A percentile compares a stretch with the other conserved stretches of the same genome.
Conservation (phyloP, 495 filamentous ascomycete genomes). For the Jackrogersella minutella region DNA sequence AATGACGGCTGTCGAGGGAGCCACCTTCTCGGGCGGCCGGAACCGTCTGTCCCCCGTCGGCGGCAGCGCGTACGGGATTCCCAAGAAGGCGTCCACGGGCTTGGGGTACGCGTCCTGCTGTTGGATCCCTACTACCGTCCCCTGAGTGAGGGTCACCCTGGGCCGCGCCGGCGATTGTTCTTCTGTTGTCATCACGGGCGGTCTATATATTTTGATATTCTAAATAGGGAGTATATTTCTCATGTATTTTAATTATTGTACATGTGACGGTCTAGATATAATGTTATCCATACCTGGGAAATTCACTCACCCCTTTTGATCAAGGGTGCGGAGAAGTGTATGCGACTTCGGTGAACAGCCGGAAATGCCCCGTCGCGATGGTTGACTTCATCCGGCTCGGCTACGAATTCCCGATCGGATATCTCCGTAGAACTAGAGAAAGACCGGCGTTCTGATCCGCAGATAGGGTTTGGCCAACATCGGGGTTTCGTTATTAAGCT, state of each 20-base stretch:
- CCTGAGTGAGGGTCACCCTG: neutral
- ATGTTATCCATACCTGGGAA: neutral
- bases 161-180: neutral
- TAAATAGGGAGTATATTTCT: too few species aligned
- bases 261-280: neutral
- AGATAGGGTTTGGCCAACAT: neutral
- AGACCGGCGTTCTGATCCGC: neutral
- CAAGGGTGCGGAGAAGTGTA: neutral
- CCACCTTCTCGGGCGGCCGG: neutral
- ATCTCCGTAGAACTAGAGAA: neutral
- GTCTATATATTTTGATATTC: neutral
- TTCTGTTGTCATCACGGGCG: neutral
- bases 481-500: too few species aligned
- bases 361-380: neutral
- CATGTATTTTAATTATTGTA: neutral
- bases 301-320: too few species aligned
- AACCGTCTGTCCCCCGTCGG: neutral
- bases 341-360: neutral
- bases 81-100: neutral
- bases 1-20: neutral
- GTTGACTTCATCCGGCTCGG: too few species aligned
- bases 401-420: neutral
- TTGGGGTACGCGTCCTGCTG: neutral
- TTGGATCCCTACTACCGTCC: neutral
- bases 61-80: neutral